Evolutionary conservation across 371 early-diverging fungal genomes (phyloP).

Genomic region (Blastocladiella emersonii): DNA sequence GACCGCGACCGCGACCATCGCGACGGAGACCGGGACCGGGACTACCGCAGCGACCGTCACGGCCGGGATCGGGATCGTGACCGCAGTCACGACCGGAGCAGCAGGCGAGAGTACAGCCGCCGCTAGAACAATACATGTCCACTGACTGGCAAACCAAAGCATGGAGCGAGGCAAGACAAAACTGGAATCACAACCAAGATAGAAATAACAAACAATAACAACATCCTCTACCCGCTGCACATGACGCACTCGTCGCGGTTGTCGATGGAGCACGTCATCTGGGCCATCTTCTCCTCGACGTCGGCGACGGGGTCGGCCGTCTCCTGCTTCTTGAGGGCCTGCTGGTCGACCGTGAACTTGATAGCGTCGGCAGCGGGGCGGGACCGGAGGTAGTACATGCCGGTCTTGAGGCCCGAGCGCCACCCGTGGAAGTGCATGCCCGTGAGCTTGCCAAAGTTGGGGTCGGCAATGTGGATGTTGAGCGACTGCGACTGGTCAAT

Average conservation of each 20-base stretch:
- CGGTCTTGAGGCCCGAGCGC: constrained; percentile 98
- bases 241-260: constrained; percentile 83
- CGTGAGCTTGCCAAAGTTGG: constrained; percentile 83
- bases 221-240: constrained; percentile 56
- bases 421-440: constrained; percentile 99
- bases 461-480: constrained; percentile 91
- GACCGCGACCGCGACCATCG: too few relatives aligned
- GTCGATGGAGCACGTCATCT: constrained; percentile 69
- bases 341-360: constrained; percentile 57
- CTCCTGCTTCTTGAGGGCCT: constrained; percentile 12
- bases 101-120: too few relatives aligned
- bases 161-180: too few relatives aligned
- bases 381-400: constrained; percentile 98
- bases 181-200: not conserved
- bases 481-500: constrained; percentile 98
- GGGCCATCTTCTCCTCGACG: constrained; percentile 31
- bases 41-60: too few relatives aligned
- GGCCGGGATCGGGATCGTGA: too few relatives aligned
- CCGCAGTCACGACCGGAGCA: too few relatives aligned
- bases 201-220: not conserved
- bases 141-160: too few relatives aligned
- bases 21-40: too few relatives aligned
- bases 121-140: too few relatives aligned
- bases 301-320: constrained; percentile 12
- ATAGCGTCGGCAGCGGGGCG: constrained; percentile 97